Conservation (phyloP, 305 asterid species). For the Fraxinus latifolia region DNA sequence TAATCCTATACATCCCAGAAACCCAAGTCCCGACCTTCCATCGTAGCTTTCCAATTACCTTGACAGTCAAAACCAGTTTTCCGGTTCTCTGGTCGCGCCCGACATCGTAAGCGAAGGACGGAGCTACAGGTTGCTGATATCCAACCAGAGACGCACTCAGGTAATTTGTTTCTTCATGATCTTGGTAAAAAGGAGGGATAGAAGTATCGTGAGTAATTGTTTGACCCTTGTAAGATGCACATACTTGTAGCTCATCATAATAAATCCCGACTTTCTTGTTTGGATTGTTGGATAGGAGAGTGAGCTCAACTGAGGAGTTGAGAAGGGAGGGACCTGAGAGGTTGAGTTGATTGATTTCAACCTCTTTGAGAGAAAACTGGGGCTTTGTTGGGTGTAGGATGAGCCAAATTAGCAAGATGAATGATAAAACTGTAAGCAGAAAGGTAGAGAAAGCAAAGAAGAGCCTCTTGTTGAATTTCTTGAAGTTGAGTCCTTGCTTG, state of each 20-base stretch:
- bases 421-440: conserved; percentile 53
- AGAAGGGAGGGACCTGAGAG: conserved; percentile 63
- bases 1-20: conserved; percentile 76
- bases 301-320: conserved; percentile 71
- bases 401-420: conserved; percentile 68
- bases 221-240: conserved; percentile 81
- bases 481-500: conserved; percentile 35
- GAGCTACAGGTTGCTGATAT: conserved; percentile 60
- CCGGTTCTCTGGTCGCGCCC: conserved; percentile 57
- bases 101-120: conserved; percentile 62
- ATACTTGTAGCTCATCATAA: conserved; percentile 61
- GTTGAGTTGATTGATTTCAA: conserved; percentile 68
- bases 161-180: conserved; percentile 54
- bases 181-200: conserved; percentile 77
- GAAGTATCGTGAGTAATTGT: conserved; percentile 56
- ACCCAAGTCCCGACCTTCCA: conserved; percentile 95
- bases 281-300: conserved; percentile 67
- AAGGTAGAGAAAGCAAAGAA: conserved; percentile 46
- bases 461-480: conserved; percentile 52
- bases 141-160: conserved; percentile 62
- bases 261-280: conserved; percentile 73
- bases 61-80: conserved; percentile 42
- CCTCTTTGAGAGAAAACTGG: conserved; percentile 55
- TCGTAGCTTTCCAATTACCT: conserved; percentile 62
- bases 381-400: conserved; percentile 84